Conservation (phyloP, 192 early-diverging fungal species). For the Chytriomyces confervae region DNA sequence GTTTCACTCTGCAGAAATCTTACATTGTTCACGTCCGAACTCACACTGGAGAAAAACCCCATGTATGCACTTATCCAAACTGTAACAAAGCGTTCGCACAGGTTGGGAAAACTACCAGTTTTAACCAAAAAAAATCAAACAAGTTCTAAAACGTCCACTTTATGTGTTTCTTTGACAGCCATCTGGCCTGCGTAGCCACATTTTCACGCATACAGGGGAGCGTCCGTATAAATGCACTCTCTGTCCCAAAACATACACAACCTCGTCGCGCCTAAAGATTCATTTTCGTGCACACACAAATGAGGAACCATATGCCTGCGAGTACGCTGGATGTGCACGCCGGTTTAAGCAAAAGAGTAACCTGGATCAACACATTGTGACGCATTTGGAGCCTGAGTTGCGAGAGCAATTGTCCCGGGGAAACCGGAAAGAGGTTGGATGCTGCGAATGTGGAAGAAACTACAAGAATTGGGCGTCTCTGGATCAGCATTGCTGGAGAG, state of each 20-base stretch:
- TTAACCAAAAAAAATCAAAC: background rate
- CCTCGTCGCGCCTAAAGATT: conserved; percentile 30
- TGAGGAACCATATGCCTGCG: conserved; percentile 33
- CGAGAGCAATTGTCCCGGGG: conserved; percentile 9
- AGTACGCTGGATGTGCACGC: conserved; percentile 26
- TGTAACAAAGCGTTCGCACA: conserved; percentile 79
- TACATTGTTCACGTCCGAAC: conserved; percentile 72
- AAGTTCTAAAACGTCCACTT: background rate
- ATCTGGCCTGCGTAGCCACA: conserved; percentile 38
- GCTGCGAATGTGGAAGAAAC: conserved; percentile 24
- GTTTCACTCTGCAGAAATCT: conserved; percentile 56
- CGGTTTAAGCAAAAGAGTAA: conserved; percentile 39
- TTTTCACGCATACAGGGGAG: conserved; percentile 39
- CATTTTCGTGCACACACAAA: conserved; percentile 36
- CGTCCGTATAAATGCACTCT: conserved; percentile 35
- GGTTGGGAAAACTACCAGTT: background rate
- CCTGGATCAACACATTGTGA: conserved; percentile 33
- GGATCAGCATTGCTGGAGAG: conserved; percentile 35
- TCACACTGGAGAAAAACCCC: conserved; percentile 86
- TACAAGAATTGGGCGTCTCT: conserved; percentile 27
- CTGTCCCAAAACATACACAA: conserved; percentile 36
- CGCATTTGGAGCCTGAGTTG: conserved; percentile 27
- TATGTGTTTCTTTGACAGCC: conserved; percentile 10
- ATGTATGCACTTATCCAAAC: conserved; percentile 74
- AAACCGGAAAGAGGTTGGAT: conserved; percentile 30